Evolutionary conservation across 2,329 filamentous ascomycete species (phyloP), one percentile per base, ranked within the genome.

Genomic region (Pseudogymnoascus sp.): DNA sequence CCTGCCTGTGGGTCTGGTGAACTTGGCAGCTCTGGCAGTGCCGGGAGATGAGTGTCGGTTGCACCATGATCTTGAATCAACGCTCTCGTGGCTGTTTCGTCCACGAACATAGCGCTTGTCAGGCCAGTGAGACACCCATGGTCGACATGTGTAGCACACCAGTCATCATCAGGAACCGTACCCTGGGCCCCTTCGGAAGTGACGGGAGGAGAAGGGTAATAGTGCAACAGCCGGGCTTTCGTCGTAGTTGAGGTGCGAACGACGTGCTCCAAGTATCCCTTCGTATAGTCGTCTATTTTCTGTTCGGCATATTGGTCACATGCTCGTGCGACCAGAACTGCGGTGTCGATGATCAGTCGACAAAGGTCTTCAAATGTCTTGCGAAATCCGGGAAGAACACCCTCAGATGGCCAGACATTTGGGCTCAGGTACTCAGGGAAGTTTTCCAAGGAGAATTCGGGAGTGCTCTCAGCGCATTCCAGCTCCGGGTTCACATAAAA

Each of bases 91-190:
- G 67, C 62, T 0, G 76, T 75, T 76, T 97, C 93, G 71, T 97
- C 91, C 65, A 97, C 82, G 74, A 96, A 97, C 92, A 97, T 96
- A 67, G 93, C 92, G 2, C 89, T 93, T 0, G 94, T 99, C 35
- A 99, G 80, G 12, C 92, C 93, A 0, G 94, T 99, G 33, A 99
- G 81, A 72, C 93, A 97, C 45, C 94, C 92, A 70, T 97, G 92
- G 74, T 97, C 93, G 62, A 94, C 79, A 73, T 94, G 89, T 1
- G 88, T 91, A 3, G 92, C 90, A 74, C 93, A 99, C 94, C 94
- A 99, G 76, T 95, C 90, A 74, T 97, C 92, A 64, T 91, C 87
- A 61, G 78, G 78, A 40, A 74, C 74, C 7, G 73, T 71, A 12
- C 70, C 76, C 37, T 72, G 72, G n/a, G 68, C 69, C 25, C 62